Conservation (phyloP, 805 yeast species). For the Metschnikowia borealis region DNA sequence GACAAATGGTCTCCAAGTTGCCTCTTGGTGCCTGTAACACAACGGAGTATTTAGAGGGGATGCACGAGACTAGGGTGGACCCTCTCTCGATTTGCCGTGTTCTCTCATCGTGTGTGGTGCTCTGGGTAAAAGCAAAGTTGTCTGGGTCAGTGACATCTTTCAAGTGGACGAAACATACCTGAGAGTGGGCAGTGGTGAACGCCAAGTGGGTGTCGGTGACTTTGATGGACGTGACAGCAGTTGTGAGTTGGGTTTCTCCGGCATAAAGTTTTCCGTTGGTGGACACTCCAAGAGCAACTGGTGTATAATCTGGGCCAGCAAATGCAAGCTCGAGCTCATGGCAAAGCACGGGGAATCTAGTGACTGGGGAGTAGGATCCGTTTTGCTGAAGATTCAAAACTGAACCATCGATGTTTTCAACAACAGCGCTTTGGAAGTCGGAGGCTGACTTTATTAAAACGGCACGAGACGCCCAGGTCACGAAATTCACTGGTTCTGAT, state of each 20-base stretch:
- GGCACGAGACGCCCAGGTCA: conserved; percentile 33
- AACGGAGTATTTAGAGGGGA: conserved; percentile 80
- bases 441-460: conserved; percentile 54
- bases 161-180: conserved; percentile 76
- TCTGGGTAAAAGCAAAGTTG: conserved; percentile 27
- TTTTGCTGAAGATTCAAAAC: conserved; percentile 38
- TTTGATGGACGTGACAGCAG: conserved; percentile 78
- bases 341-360: conserved; percentile 68
- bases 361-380: conserved; percentile 31
- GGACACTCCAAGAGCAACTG: conserved; percentile 66
- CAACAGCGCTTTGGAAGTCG: conserved; percentile 48
- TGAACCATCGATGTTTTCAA: conserved; percentile 62
- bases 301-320: conserved; percentile 17
- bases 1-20: conserved; percentile 88
- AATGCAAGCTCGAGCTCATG: conserved; percentile 48
- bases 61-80: conserved; percentile 71
- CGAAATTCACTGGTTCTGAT: conserved; percentile 10
- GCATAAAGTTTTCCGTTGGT: conserved; percentile 70
- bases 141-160: conserved; percentile 35
- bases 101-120: conserved; percentile 62
- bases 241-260: conserved; percentile 53
- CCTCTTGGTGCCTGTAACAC: conserved; percentile 95
- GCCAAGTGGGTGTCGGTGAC: conserved; percentile 68
- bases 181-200: conserved; percentile 85
- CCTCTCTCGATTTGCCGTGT: conserved; percentile 89